Conservation (phyloP, 2,329 filamentous ascomycete genomes). For the Alternaria hordeiaustralica region DNA sequence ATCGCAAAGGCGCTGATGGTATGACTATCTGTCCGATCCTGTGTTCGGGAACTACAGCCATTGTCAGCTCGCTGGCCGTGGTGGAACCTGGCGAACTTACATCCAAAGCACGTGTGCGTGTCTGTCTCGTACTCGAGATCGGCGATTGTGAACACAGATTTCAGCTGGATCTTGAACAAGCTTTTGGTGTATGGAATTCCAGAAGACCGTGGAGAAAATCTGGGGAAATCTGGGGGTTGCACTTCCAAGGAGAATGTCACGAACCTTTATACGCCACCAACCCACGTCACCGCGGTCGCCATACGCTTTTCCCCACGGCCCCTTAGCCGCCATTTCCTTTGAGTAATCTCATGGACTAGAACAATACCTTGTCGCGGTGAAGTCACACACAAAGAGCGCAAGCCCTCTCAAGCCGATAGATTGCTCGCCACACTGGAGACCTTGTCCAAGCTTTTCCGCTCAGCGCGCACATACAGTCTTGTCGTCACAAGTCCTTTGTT, state of each 20-base stretch:
- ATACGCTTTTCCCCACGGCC: neutral
- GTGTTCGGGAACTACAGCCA: neutral
- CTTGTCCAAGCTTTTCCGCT: neutral
- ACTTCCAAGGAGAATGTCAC: neutral
- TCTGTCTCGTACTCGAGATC: neutral
- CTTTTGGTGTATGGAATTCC: neutral
- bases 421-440: neutral
- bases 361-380: neutral
- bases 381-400: neutral
- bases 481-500: neutral
- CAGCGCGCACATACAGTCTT: neutral
- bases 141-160: neutral
- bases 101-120: neutral
- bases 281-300: neutral
- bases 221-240: conserved; percentile 12
- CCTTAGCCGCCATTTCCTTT: neutral
- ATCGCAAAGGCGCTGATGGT: conserved; percentile 49
- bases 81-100: neutral
- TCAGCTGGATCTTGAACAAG: neutral
- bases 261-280: conserved; percentile 17
- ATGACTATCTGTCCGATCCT: neutral
- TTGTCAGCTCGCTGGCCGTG: neutral
- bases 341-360: neutral
- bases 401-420: neutral
- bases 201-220: conserved; percentile 3